Evolutionary conservation across 2,329 filamentous ascomycete genomes (phyloP).

Genomic region (Monosporascus cannonballus): DNA sequence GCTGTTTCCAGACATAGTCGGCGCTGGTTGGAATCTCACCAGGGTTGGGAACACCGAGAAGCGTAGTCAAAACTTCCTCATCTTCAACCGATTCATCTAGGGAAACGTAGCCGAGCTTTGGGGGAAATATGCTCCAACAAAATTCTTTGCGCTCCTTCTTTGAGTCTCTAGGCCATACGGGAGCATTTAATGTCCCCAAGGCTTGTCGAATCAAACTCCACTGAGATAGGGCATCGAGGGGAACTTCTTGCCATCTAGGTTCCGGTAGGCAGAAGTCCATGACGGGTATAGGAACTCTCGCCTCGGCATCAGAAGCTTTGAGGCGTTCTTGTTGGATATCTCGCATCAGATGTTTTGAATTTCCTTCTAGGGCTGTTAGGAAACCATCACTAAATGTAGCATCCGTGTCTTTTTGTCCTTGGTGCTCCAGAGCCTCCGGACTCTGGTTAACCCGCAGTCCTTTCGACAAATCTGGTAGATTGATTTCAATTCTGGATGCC

Average conservation of each 20-base stretch:
- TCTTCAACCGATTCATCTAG: constrained; percentile 17
- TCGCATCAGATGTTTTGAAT: constrained; percentile 7
- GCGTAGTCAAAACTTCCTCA: not conserved
- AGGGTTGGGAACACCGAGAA: constrained; percentile 4
- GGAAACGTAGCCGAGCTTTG: constrained; percentile 7
- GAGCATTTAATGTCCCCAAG: constrained; percentile 3
- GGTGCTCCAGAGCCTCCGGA: not conserved
- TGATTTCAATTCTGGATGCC: constrained; percentile 2
- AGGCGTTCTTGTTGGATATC: constrained; percentile 22
- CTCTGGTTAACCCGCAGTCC: constrained; percentile 13
- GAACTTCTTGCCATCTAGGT: constrained; percentile 15
- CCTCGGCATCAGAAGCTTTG: constrained; percentile 17
- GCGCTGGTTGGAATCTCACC: constrained; percentile 15
- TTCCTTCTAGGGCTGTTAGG: constrained; percentile 10
- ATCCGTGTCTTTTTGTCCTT: constrained; percentile 1
- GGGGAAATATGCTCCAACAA: constrained; percentile 21
- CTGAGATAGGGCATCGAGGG: constrained; percentile 10
- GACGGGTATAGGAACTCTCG: constrained; percentile 20
- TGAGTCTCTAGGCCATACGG: constrained; percentile 9
- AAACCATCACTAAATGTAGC: constrained; percentile 10
- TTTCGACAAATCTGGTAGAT: constrained; percentile 5
- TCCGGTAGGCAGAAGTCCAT: constrained; percentile 22
- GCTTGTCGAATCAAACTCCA: constrained; percentile 10
- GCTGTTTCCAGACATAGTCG: constrained; percentile 23
- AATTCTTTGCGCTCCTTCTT: constrained; percentile 12